Conservation (phyloP, 208 protist species). For the Leptomonas seymouri region DNA sequence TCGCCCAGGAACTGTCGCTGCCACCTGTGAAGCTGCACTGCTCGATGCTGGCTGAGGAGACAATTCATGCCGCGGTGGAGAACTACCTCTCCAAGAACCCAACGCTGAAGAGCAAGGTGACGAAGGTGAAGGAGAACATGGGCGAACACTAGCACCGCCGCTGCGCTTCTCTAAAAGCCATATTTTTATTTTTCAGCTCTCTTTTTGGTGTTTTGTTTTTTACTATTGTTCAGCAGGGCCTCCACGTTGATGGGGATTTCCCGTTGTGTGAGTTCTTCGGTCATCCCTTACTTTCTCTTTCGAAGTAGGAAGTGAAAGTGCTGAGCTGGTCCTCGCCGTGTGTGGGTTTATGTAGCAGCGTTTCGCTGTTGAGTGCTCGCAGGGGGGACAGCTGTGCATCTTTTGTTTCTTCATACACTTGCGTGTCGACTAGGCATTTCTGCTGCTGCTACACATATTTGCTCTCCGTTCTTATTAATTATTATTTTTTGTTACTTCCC, state of each 20-base stretch:
- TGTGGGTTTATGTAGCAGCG: neutral
- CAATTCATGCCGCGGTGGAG: conserved; percentile 98
- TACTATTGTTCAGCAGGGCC: conserved; percentile 8
- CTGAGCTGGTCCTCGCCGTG: neutral
- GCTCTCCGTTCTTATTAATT: too few relatives aligned
- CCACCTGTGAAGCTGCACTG: conserved; percentile 99
- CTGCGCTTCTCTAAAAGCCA: neutral
- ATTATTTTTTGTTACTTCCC: neutral
- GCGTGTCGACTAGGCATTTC: neutral
- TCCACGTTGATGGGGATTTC: neutral
- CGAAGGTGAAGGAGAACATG: conserved; percentile 25
- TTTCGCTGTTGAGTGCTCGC: neutral
- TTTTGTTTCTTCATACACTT: neutral
- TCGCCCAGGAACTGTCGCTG: conserved; percentile 98
- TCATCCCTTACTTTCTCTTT: neutral
- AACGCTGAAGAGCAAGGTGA: conserved; percentile 89
- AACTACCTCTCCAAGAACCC: conserved; percentile 97
- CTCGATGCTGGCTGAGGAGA: conserved; percentile 99
- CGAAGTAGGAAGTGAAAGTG: neutral
- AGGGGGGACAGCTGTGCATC: neutral
- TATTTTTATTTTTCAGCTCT: neutral
- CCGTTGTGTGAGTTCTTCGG: neutral
- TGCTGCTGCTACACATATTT: neutral
- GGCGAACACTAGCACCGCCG: neutral
- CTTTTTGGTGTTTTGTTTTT: conserved; percentile 11